A percentile compares a stretch with the other conserved stretches of the same genome.
Conservation (phyloP, 192 early-diverging fungal genomes). For the Obelidium mucronatum region DNA sequence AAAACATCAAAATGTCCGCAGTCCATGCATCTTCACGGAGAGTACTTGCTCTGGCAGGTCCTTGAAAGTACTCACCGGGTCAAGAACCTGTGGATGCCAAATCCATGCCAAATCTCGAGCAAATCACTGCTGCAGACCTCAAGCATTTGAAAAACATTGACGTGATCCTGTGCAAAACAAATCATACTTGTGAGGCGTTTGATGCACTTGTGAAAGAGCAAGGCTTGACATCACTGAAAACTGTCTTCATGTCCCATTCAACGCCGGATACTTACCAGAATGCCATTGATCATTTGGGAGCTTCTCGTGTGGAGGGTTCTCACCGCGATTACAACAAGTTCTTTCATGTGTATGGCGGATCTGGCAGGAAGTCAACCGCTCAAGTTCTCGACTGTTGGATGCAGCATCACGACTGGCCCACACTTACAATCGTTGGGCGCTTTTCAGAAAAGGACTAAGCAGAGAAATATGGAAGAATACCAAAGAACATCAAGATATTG, state of each 20-base stretch:
- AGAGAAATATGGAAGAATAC: neutral
- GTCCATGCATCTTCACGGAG: conserved; percentile 20
- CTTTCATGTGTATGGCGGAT: neutral
- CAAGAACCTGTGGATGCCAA: conserved; percentile 2
- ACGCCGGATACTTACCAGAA: neutral
- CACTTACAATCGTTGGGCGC: conserved; percentile 1
- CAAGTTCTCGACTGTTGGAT: conserved; percentile 14
- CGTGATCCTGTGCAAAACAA: conserved; percentile 10
- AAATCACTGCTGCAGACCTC: neutral
- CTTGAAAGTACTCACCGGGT: neutral
- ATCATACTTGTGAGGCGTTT: conserved; percentile 1
- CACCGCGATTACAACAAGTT: neutral
- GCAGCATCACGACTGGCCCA: conserved; percentile 11
- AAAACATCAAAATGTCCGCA: conserved; percentile 10
- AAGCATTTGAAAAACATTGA: neutral
- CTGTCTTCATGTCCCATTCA: neutral
- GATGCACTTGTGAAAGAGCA: neutral
- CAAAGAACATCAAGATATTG: neutral
- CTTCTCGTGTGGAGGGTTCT: neutral
- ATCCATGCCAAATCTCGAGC: too few species aligned
- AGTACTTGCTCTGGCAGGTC: neutral
- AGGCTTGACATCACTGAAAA: neutral
- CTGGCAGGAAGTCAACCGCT: conserved; percentile 4
- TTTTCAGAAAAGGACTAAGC: neutral
- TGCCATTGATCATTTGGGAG: neutral